phyloP scores from a whole-genome alignment of 805 yeast genomes.

The Cyberlindnera misumaiensis region DNA sequence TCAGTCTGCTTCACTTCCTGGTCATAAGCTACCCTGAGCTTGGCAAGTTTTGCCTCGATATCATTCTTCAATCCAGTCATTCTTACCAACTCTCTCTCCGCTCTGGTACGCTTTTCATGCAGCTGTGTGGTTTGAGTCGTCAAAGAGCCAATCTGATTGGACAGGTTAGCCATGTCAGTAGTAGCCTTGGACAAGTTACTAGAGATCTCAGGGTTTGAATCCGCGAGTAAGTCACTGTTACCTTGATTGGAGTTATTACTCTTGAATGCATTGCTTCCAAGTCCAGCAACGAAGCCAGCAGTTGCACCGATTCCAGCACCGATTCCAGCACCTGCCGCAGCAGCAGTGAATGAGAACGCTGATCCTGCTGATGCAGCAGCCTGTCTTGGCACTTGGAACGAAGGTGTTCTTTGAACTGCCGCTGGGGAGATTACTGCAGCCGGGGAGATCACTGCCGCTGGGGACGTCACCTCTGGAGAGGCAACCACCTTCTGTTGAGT shows the following conservation, averaged over 20 bases:
- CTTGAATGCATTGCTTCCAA: slow-evolving; percentile 2
- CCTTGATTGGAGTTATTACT: slow-evolving; percentile 5
- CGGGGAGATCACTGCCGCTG: background rate
- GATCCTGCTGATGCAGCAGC: slow-evolving; percentile 1
- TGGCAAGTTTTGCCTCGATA: slow-evolving; percentile 63
- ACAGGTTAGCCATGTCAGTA: slow-evolving; percentile 77
- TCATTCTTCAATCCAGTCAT: slow-evolving; percentile 62
- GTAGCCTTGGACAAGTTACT: slow-evolving; percentile 72
- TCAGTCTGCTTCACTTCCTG: slow-evolving; percentile 71
- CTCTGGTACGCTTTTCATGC: slow-evolving; percentile 62
- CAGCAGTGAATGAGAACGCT: slow-evolving; percentile 1
- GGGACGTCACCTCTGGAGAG: background rate
- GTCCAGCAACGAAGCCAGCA: slow-evolving; percentile 3
- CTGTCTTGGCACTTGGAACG: slow-evolving; percentile 5
- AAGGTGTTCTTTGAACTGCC: background rate
- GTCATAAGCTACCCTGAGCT: slow-evolving; percentile 65
- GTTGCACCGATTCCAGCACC: slow-evolving; percentile 4
- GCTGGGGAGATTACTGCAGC: background rate
- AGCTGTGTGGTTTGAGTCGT: slow-evolving; percentile 66
- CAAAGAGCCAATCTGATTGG: slow-evolving; percentile 77
- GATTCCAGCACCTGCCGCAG: slow-evolving; percentile 5
- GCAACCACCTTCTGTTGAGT: background rate
- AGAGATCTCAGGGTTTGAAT: slow-evolving; percentile 42
- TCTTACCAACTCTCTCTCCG: slow-evolving; percentile 70
- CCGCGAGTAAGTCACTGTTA: slow-evolving; percentile 49